Conservation (phyloP, 352 stramenopile species). For the Globisporangium polare region DNA sequence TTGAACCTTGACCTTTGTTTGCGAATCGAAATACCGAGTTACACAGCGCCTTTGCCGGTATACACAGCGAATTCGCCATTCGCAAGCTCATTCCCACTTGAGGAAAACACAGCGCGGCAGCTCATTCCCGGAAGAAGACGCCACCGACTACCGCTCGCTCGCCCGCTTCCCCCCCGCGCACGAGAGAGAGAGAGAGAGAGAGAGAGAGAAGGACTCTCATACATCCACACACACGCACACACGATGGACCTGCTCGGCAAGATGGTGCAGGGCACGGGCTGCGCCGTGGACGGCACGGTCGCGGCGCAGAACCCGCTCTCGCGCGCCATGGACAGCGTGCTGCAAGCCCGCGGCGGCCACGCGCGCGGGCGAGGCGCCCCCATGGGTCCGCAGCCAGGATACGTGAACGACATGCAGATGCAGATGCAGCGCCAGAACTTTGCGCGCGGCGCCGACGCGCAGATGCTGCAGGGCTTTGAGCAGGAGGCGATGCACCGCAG, state of each 20-base stretch:
- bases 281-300: slow-evolving; percentile 76
- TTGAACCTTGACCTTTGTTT: slow-evolving; percentile 2
- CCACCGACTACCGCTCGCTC: background rate
- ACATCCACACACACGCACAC: background rate
- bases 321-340: slow-evolving; percentile 68
- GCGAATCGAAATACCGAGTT: slow-evolving; percentile 6
- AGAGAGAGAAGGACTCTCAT: background rate
- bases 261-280: slow-evolving; percentile 79
- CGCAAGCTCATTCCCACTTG: background rate
- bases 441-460: slow-evolving; percentile 37
- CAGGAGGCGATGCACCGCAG: slow-evolving; percentile 58
- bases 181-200: background rate
- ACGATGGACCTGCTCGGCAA: slow-evolving; percentile 82
- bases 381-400: slow-evolving; percentile 26
- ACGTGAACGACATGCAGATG: slow-evolving; percentile 48
- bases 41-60: background rate
- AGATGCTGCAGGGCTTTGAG: slow-evolving; percentile 61
- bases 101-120: background rate
- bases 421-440: slow-evolving; percentile 75
- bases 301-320: slow-evolving; percentile 83
- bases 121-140: slow-evolving; percentile 4
- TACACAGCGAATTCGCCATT: background rate
- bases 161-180: background rate
- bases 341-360: slow-evolving; percentile 43
- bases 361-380: slow-evolving; percentile 20